phyloP scores from a whole-genome alignment of 306 rosid genomes.

The Parietaria judaica region DNA sequence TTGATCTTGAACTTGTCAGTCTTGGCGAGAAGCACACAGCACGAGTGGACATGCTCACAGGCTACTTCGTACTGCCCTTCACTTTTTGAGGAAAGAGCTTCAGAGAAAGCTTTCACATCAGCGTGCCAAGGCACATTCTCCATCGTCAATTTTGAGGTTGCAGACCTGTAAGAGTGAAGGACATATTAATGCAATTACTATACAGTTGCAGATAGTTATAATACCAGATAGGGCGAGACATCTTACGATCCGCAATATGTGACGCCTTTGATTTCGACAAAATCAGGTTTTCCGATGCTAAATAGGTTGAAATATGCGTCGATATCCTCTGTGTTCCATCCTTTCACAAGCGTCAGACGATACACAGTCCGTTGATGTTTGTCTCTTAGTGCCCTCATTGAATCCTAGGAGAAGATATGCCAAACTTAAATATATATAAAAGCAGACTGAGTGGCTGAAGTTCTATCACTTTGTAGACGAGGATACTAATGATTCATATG shows the following conservation, averaged over 20 bases:
- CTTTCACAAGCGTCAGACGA: conserved; percentile 90
- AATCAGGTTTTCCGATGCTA: conserved; percentile 78
- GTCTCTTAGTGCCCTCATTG: conserved; percentile 67
- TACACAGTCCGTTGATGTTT: conserved; percentile 97
- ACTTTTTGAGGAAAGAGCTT: conserved; percentile 70
- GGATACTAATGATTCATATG: too few species aligned
- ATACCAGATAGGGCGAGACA: conserved; percentile 5
- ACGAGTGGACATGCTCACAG: conserved; percentile 93
- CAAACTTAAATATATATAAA: too few species aligned
- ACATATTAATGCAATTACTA: conserved; percentile 14
- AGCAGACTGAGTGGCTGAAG: conserved; percentile 5
- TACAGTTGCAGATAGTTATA: conserved; percentile 5
- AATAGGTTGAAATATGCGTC: conserved; percentile 86
- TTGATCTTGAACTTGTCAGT: conserved; percentile 78
- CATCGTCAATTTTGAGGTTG: conserved; percentile 93
- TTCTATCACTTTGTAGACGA: conserved; percentile 2
- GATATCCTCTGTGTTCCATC: conserved; percentile 87
- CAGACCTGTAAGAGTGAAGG: conserved; percentile 46
- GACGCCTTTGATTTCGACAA: conserved; percentile 94
- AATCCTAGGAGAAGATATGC: conserved; percentile 47
- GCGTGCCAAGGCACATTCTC: conserved; percentile 99
- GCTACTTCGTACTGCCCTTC: conserved; percentile 86
- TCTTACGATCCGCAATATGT: conserved; percentile 98
- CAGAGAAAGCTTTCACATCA: conserved; percentile 88
- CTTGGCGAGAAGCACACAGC: conserved; percentile 88